Evolutionary conservation across 192 early-diverging fungal species (phyloP).

Genomic region (Coemansia sp.): DNA sequence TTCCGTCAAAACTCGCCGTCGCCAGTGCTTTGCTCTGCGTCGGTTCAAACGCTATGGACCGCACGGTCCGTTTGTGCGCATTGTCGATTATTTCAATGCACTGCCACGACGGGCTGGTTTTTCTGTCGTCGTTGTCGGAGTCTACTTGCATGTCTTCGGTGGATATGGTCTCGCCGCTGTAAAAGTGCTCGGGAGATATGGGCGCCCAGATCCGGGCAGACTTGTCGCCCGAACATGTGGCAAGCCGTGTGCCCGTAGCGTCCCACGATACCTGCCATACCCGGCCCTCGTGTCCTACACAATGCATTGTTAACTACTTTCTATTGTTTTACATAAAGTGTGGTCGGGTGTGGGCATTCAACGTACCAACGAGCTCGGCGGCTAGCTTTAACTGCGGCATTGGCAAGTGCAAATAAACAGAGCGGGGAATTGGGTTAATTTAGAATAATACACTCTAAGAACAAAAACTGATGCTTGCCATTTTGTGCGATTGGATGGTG

Average conservation of each 20-base stretch:
- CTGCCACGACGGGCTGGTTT: slow-evolving; percentile 55
- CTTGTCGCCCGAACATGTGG: slow-evolving; percentile 85
- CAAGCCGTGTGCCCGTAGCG: slow-evolving; percentile 68
- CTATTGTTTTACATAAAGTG: background rate
- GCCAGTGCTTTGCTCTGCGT: slow-evolving; percentile 72
- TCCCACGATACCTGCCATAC: slow-evolving; percentile 90
- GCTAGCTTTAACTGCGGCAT: slow-evolving; percentile 32
- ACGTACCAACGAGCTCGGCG: slow-evolving; percentile 41
- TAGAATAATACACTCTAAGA: too few relatives aligned
- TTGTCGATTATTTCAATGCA: slow-evolving; percentile 75
- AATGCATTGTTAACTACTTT: background rate
- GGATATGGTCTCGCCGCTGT: background rate
- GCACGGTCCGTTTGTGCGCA: slow-evolving; percentile 89
- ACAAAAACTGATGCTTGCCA: too few relatives aligned
- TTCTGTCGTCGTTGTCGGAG: background rate
- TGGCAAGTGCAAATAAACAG: background rate
- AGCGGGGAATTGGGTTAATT: too few relatives aligned
- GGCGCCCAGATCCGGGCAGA: slow-evolving; percentile 83
- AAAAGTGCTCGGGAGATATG: slow-evolving; percentile 16
- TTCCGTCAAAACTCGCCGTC: slow-evolving; percentile 90
- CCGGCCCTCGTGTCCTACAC: slow-evolving; percentile 75
- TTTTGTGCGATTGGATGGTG: too few relatives aligned
- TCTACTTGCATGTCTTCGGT: slow-evolving; percentile 4
- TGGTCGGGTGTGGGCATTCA: background rate
- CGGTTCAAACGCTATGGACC: slow-evolving; percentile 78